Evolutionary conservation across 2,329 filamentous ascomycete species (phyloP), one percentile per base, ranked within the genome.

Genomic region (Fusarium redolens): DNA sequence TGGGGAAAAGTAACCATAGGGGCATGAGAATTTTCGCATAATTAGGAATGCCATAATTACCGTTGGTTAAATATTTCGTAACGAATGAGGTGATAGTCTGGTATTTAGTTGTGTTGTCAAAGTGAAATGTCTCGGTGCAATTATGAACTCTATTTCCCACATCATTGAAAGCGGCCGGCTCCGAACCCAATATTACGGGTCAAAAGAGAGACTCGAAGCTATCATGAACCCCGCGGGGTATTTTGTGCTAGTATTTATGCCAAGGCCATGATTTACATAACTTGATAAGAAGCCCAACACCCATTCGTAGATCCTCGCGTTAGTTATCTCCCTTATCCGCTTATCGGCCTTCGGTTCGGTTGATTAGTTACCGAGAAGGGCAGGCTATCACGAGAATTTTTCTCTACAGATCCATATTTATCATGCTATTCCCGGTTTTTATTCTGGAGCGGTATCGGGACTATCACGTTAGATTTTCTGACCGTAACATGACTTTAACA

Each of bases 371-470:
- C 61, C 45, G 45, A 51, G 22, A 61, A 7, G 12, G 31, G 41
- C 17, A 40, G 55, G 55, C 20, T 45, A 40, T 60, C 18, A 60
- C 35, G 35, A 63, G 43, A 63, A 63, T 41, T 63, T 61, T 60
- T 20, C 13, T 15, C n/a, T 12, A 4, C 7, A 51, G 61, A 1
- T 59, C 55, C 55, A 59, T 59, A 38, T 59, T 58, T 59, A 43
- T 55, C 37, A 37, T 35, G 30, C 38, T 54, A 62, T 65, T 65
- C 47, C 57, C 61, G 57, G 25, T n/a, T 52, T 35, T 47, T 33
- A 30, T 28, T 20, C 48, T 40, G 41, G 45, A 35, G 57, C 61
- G 47, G 58, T 62, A 52, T 62, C 58, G 61, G 50, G 38, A 10
- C 11, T 18, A 28, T 41, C 54, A 48, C 35, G 28, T 41, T 48